Base-by-base conservation (phyloP, 2,329 filamentous ascomycete species). In the Alternaria sp. region DNA sequence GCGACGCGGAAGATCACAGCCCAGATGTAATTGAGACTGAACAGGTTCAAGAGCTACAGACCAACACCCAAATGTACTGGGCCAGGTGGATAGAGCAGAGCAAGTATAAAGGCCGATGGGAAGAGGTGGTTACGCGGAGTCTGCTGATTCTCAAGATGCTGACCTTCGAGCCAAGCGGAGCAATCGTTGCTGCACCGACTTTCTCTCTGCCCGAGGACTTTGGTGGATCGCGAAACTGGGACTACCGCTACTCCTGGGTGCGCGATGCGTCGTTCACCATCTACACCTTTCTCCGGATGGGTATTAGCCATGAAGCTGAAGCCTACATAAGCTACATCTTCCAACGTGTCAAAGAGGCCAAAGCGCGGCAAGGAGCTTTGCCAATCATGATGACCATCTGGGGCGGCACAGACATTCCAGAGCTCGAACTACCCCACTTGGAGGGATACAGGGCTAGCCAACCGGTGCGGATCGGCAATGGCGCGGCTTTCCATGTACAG, bases 291-390 rank as follows among this genome's bases (percentile, higher is more conserved):
- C 85, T 94, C 2, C 88, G 91, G 14, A 87, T 94, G 75, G 92
- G 92, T 6, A 94, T 93, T 79, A 89, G 84, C 26, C 86, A 89
- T 20, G 92, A 94, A 78, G 91, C 91, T 4, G 90, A 94, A 75
- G 88, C 90, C 1, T 94, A 93, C 77, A 93, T 93, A 85, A 85
- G 86, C 58, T 94, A 93, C 75, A 93, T 94, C 67, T 92, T 87
- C 79, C 87, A 92, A 68, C 87, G 90, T 10, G 88, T 94, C 64
- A 82, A 87, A 30, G 84, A 87, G 63, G 89, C 89, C 1, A 84
- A 87, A n/a, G 82, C 82, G 8, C 75, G 85, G 1, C 86, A 89
- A 54, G 87, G 88, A 28, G 88, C 87, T 0, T 80, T 94, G 37
- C 92, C 92, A 12, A 92, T 94, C 74, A 94, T 94, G 91, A 93